These are phyloP conservation scores for Marasmius tenuissimus DNA, from an alignment of 1,284 basidiomycete species.

Conservation along the genomic window DNA sequence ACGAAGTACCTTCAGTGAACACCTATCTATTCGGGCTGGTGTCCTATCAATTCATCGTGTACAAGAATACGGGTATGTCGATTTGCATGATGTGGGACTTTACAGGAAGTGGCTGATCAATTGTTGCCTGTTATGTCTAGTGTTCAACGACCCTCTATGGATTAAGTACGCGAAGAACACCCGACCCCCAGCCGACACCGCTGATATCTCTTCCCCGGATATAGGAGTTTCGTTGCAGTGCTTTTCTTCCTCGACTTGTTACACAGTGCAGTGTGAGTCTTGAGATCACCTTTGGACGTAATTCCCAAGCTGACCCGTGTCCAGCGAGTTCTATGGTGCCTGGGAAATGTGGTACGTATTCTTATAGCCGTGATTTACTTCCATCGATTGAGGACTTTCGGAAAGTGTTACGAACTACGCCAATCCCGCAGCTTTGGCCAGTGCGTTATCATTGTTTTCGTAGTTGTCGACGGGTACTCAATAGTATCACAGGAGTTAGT, in stretches of 20 bases:
- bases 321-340: slow-evolving; percentile 37
- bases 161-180: slow-evolving; percentile 30
- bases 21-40: slow-evolving; percentile 53
- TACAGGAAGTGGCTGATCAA: not conserved
- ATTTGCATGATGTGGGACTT: not conserved
- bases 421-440: slow-evolving; percentile 33
- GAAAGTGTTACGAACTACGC: slow-evolving; percentile 41
- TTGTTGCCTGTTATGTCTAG: slow-evolving; percentile 21
- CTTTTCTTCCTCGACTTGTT: slow-evolving; percentile 46
- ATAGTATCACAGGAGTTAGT: not conserved
- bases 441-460: slow-evolving; percentile 22
- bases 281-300: not conserved
- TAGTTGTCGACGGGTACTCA: not conserved
- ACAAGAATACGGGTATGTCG: slow-evolving; percentile 39
- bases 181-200: not conserved
- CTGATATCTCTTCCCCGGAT: not conserved
- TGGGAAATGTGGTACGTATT: slow-evolving; percentile 39
- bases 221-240: slow-evolving; percentile 35
- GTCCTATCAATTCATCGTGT: slow-evolving; percentile 46
- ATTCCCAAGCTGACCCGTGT: not conserved
- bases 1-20: slow-evolving; percentile 28
- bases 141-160: slow-evolving; percentile 43
- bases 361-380: not conserved
- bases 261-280: slow-evolving; percentile 39
- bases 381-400: not conserved